Base-by-base conservation (phyloP, 768 basidiomycete species). In the Suillus decipiens region DNA sequence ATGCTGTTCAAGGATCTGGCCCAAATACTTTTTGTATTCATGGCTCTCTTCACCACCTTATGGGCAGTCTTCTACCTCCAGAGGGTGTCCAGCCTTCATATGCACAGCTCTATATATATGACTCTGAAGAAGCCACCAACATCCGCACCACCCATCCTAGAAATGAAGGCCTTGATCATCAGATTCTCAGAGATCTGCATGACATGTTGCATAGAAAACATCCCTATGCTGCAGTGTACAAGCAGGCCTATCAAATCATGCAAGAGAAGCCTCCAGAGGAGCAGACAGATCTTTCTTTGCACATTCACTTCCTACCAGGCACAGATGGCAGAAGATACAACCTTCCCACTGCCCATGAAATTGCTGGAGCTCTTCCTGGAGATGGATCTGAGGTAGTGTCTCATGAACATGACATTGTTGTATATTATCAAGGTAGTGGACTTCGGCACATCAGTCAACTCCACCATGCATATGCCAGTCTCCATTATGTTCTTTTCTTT, bases 401-500 rank as follows among this genome's bases (percentile, higher is more conserved):
- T n/a, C n/a, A n/a, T n/a, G n/a, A n/a, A n/a, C n/a, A n/a, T n/a
- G n/a, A 84, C 41, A 79, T 82, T 17, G 63, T 82, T 6, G 42
- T 81, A 3, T 58, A 61, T 0, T 55, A 66, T 1, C 61, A 65
- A 10, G 66, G 67, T 53, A 69, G 69, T 17, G 60, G 36, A 15
- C 62, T 80, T 8, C 50, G 69, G n/a, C 64, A 71, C 5, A 78
- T 80, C 48, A 70, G 45, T 59, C 72, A 84, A 1, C 60, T 70
- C 0, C 69, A 79, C 64, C 72, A 76, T 5, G 60, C 68, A 0
- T 84, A 83, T 64, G 36, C 65, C 0, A 65, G 79, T 0, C 70
- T 84, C 0, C 77, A 81, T 15, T 83, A 82, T 77, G 75, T 79
- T 0, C 64, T 85, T 0, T 69, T 84, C 1, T 82, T 82, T 71